These are phyloP conservation scores for Fragilaria radians DNA, from an alignment of 108 stramenopile species.

Conservation along the genomic window DNA sequence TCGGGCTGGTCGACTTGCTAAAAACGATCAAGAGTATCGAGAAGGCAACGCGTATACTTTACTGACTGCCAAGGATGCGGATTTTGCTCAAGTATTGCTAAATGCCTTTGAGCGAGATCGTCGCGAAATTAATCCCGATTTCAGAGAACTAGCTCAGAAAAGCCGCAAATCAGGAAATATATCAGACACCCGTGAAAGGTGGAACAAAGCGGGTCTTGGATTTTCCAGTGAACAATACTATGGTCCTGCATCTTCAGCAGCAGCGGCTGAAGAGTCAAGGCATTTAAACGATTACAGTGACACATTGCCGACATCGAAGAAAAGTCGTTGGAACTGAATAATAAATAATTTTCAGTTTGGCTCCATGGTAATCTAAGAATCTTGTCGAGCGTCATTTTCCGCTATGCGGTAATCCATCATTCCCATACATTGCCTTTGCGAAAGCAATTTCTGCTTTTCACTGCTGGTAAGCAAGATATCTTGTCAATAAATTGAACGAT, in stretches of 20 bases:
- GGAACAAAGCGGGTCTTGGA: slow-evolving; percentile 38
- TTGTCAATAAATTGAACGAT: no score
- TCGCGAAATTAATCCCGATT: slow-evolving; percentile 41
- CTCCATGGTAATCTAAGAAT: no score
- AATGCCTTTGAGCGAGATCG: slow-evolving; percentile 70
- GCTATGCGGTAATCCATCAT: no score
- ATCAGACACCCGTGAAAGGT: slow-evolving; percentile 11
- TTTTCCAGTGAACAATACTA: slow-evolving; percentile 11
- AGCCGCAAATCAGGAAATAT: slow-evolving; percentile 23
- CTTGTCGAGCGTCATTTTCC: no score
- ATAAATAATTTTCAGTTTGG: no score
- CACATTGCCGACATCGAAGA: background rate
- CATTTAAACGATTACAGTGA: background rate
- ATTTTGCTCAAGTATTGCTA: slow-evolving; percentile 56
- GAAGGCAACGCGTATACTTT: slow-evolving; percentile 74
- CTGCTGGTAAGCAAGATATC: no score
- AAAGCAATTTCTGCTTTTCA: no score
- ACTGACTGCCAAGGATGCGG: slow-evolving; percentile 57
- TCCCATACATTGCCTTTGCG: no score
- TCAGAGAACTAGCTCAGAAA: slow-evolving; percentile 31
- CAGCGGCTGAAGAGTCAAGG: background rate
- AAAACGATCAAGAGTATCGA: slow-evolving; percentile 46
- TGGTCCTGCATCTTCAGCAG: background rate
- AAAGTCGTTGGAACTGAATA: background rate
- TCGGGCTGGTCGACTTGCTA: slow-evolving; percentile 90